A percentile compares a stretch with the other conserved stretches of the same genome.
Evolutionary conservation across 257 asterid species (phyloP).

Genomic region (Solanum arcanum): DNA sequence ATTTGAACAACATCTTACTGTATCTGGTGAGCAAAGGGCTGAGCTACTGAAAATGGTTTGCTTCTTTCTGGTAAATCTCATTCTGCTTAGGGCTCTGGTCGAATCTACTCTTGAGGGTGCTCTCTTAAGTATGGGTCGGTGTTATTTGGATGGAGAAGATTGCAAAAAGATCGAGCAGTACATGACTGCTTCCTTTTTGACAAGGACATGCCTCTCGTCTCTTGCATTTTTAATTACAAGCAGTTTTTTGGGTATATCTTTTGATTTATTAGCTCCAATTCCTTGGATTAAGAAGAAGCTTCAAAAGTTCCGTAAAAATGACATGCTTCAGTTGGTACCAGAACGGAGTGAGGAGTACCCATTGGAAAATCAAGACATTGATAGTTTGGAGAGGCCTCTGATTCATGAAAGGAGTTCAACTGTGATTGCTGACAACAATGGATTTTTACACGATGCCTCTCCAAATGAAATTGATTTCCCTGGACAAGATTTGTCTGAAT

Average conservation of each 20-base stretch:
- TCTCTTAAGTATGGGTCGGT: slow-evolving; percentile 77
- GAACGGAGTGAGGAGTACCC: slow-evolving; percentile 71
- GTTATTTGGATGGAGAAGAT: slow-evolving; percentile 96
- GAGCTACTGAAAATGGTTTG: slow-evolving; percentile 93
- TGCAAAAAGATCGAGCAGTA: slow-evolving; percentile 86
- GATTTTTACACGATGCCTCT: slow-evolving; percentile 29
- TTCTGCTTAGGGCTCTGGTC: slow-evolving; percentile 79
- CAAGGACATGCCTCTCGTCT: slow-evolving; percentile 84
- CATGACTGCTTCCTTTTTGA: slow-evolving; percentile 67
- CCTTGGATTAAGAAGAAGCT: slow-evolving; percentile 98
- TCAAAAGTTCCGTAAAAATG: slow-evolving; percentile 70
- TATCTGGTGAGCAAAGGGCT: slow-evolving; percentile 91
- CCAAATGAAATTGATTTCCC: slow-evolving; percentile 36
- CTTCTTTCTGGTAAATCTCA: slow-evolving; percentile 91
- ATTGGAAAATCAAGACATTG: slow-evolving; percentile 47
- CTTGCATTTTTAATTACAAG: slow-evolving; percentile 86
- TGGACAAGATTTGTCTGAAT: slow-evolving; percentile 70
- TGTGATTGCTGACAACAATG: slow-evolving; percentile 31
- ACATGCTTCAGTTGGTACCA: slow-evolving; percentile 95
- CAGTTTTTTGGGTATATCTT: slow-evolving; percentile 94
- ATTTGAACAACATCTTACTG: slow-evolving; percentile 89
- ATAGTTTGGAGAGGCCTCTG: slow-evolving; percentile 60
- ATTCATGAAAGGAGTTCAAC: slow-evolving; percentile 45
- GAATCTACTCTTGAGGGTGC: slow-evolving; percentile 86
- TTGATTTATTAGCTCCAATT: slow-evolving; percentile 80